Evolutionary conservation across 306 rosid genomes (phyloP).

Genomic region (Comarum palustre): DNA sequence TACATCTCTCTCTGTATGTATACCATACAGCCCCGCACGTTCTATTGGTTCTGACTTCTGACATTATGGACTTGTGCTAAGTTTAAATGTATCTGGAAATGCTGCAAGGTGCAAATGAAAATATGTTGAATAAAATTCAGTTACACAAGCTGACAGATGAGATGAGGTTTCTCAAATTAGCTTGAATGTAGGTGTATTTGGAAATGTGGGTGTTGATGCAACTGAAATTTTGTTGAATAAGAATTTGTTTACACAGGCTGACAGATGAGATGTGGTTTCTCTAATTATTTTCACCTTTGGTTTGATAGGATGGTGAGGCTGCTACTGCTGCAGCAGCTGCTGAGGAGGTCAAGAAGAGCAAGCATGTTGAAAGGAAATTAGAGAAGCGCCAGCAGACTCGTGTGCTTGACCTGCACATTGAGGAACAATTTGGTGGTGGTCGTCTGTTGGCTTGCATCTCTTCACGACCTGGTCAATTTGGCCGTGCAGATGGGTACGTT

Average conservation of each 20-base stretch:
- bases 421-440: constrained; percentile 57
- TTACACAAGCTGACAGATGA: background rate
- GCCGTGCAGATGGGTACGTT: constrained; percentile 59
- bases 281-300: background rate
- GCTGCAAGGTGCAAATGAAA: background rate
- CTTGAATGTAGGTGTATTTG: background rate
- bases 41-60: background rate
- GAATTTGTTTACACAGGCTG: background rate
- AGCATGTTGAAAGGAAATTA: constrained; percentile 45
- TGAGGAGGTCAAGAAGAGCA: constrained; percentile 58
- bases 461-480: constrained; percentile 62
- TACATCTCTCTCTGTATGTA: no score
- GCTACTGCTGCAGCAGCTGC: constrained; percentile 26
- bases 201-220: background rate
- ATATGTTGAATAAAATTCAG: background rate
- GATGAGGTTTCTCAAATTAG: background rate
- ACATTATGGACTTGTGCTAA: background rate
- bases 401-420: constrained; percentile 47
- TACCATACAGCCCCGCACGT: no score
- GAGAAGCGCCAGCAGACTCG: constrained; percentile 51
- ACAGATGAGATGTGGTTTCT: background rate
- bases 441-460: constrained; percentile 61
- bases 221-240: background rate
- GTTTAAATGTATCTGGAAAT: no score
- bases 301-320: constrained; percentile 43